A percentile compares a stretch with the other conserved stretches of the same genome.
phyloP scores from a whole-genome alignment of 1,284 basidiomycete genomes.

The Nidula niveotomentosa region DNA sequence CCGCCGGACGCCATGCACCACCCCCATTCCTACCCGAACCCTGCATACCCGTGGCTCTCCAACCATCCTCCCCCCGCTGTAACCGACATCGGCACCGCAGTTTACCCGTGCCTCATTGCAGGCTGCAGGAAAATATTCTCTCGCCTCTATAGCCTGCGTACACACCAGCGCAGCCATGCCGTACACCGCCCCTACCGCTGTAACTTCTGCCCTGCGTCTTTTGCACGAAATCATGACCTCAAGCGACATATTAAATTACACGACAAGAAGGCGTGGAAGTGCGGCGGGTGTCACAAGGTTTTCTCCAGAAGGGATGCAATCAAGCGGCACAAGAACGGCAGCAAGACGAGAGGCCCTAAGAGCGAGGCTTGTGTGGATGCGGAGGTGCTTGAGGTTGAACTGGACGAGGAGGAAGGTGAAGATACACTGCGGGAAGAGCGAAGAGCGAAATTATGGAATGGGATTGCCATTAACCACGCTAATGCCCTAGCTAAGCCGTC shows the following conservation, averaged over 20 bases:
- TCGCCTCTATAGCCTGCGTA: conserved; percentile 62
- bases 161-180: conserved; percentile 65
- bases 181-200: conserved; percentile 65
- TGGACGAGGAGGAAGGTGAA: conserved; percentile 50
- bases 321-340: conserved; percentile 67
- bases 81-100: conserved; percentile 65
- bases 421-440: conserved; percentile 53
- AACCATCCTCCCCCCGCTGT: conserved; percentile 20
- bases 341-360: conserved; percentile 42
- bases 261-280: conserved; percentile 68
- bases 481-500: conserved; percentile 14
- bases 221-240: conserved; percentile 74
- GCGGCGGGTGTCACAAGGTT: conserved; percentile 65
- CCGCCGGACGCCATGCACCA: conserved; percentile 25
- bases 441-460: conserved; percentile 61
- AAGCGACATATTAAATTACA: conserved; percentile 71
- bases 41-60: conserved; percentile 31
- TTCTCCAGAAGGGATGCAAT: conserved; percentile 77
- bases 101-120: conserved; percentile 68
- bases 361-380: conserved; percentile 51
- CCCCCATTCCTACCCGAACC: conserved; percentile 19
- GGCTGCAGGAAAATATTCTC: conserved; percentile 67
- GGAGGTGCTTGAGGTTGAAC: conserved; percentile 57
- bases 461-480: conserved; percentile 43
- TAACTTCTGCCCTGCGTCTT: conserved; percentile 63